These are phyloP conservation scores for Lentinula detonsa DNA, from an alignment of 768 basidiomycete genomes.

Conservation along the genomic window DNA sequence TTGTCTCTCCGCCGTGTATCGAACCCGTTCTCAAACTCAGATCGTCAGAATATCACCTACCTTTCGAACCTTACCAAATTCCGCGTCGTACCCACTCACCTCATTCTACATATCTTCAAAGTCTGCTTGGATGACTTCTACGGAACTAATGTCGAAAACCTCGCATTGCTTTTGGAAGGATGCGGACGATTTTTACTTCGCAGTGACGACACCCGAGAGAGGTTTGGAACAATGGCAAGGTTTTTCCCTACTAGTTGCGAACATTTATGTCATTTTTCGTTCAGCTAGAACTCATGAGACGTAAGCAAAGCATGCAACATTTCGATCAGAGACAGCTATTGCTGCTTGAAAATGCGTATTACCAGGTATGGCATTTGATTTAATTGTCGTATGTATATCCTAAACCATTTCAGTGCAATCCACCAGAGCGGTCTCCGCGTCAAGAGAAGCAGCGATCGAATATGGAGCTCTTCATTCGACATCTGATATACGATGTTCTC, in stretches of 20 bases:
- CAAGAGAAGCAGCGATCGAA: constrained; percentile 80
- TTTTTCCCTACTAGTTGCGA: not conserved
- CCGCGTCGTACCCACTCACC: constrained; percentile 80
- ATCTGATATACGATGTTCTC: constrained; percentile 91
- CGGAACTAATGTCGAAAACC: constrained; percentile 88
- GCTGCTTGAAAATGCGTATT: constrained; percentile 95
- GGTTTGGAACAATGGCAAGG: constrained; percentile 82
- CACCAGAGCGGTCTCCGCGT: constrained; percentile 85
- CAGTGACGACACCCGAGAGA: constrained; percentile 80
- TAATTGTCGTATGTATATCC: not conserved
- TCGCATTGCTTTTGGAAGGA: constrained; percentile 85
- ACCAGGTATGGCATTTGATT: constrained; percentile 55
- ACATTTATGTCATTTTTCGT: not conserved
- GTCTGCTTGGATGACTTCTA: constrained; percentile 95
- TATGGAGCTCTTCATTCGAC: constrained; percentile 91
- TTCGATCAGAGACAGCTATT: constrained; percentile 88
- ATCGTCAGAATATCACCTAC: constrained; percentile 74
- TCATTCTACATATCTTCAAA: constrained; percentile 95
- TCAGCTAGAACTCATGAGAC: constrained; percentile 88
- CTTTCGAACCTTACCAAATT: constrained; percentile 95
- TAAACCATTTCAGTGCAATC: constrained; percentile 68
- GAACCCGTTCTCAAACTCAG: not conserved
- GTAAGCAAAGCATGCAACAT: constrained; percentile 91
- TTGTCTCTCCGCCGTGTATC: constrained; percentile 19
- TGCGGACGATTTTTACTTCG: constrained; percentile 91